Evolutionary conservation across 1,284 basidiomycete species (phyloP), one percentile per base, ranked within the genome.

Genomic region (Boletus subluridellus): DNA sequence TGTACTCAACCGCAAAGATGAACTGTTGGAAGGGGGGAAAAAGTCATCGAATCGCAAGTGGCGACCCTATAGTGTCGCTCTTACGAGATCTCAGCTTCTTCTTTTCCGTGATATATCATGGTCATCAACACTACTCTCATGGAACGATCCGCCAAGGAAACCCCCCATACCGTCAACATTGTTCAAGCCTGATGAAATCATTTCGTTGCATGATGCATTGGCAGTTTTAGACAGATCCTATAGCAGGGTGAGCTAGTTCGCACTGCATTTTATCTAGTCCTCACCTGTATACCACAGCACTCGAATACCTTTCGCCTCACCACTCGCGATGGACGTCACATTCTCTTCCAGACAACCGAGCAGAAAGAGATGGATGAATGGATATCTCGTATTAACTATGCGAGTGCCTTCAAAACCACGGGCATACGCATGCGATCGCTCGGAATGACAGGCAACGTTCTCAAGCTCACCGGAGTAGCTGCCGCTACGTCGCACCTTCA

Each of bases 341-440:
- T 89, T 62, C 83, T 98, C 34, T 78, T 98, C 46, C 92, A 94
- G 69, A 83, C 91, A 5, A 71, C 80, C 12, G 81, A 84, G 66
- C 87, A 90, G 65, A 74, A 78, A 51, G 91, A 95, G 63, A 84
- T 94, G 80, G 92, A 96, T 70, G 85, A 90, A 63, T 99, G 96
- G 96, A 88, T 98, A 63, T 83, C 89, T 37, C 82, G 85, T 47
- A 94, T 99, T 72, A 99, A 99, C 75, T 98, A 97, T 71, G 95
- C 94, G 8, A 90, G 93, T 60, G 82, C 92, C 9, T 98, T 98
- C 83, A 94, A 89, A 73, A 87, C 91, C 2, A 82, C 86, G 9
- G 90, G 89, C n/a, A 80, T 98, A 46, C 83, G 86, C 49, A 94
- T 97, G 82, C 86, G 94, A 15, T 82, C 89, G 0, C 74, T 82